Evolutionary conservation across 495 filamentous ascomycete genomes (phyloP).

Genomic region (Margaritispora aquatica): DNA sequence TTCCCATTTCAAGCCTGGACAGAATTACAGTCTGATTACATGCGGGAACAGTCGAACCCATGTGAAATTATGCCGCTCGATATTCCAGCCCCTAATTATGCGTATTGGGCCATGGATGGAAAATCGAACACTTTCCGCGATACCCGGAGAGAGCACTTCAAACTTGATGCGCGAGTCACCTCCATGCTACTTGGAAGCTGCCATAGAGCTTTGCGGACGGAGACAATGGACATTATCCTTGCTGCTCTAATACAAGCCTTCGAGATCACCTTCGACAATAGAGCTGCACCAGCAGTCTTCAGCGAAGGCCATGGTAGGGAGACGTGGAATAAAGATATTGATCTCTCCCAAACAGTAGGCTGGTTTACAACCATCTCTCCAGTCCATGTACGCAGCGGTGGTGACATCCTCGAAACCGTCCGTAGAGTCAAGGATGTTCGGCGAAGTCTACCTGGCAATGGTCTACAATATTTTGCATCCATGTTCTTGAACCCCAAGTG

Average conservation of each 20-base stretch:
- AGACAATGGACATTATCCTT: conserved; percentile 47
- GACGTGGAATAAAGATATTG: conserved; percentile 40
- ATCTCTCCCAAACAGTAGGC: conserved; percentile 53
- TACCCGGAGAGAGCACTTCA: conserved; percentile 37
- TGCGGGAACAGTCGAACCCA: neutral
- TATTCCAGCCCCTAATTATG: neutral
- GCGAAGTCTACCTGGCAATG: conserved; percentile 33
- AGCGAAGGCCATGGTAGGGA: conserved; percentile 54
- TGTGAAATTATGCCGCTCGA: neutral
- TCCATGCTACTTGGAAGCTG: neutral
- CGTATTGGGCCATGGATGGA: conserved; percentile 10
- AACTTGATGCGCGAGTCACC: conserved; percentile 23
- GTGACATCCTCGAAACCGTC: conserved; percentile 22
- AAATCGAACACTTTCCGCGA: conserved; percentile 41
- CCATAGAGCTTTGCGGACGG: conserved; percentile 31
- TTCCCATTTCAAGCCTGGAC: conserved; percentile 65
- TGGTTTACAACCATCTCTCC: conserved; percentile 58
- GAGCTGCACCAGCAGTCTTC: conserved; percentile 19
- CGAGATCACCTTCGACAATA: conserved; percentile 28
- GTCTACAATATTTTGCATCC: conserved; percentile 42
- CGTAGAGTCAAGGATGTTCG: conserved; percentile 38
- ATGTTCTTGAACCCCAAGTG: neutral
- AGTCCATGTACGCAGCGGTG: neutral
- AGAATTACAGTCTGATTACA: conserved; percentile 34
- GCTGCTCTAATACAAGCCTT: conserved; percentile 47